Percentiles rank a stretch among this genome's conserved stretches.
These are phyloP conservation scores for Nannochloropsis salina DNA, from an alignment of 108 stramenopile species.

Conservation along the genomic window DNA sequence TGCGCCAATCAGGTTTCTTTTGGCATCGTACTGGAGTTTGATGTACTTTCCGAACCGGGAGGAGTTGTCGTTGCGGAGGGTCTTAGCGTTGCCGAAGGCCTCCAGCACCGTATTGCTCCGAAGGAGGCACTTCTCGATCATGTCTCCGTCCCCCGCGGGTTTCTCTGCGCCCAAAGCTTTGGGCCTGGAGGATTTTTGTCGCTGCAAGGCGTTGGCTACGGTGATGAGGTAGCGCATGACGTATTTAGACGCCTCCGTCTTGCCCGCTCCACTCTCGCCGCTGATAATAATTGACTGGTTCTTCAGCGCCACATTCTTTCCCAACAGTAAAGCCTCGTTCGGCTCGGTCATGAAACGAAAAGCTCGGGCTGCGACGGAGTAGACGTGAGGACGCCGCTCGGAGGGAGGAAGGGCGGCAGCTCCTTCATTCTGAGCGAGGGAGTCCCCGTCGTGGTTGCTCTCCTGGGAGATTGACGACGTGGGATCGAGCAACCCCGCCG, in stretches of 20 bases:
- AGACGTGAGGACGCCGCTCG: slow-evolving; percentile 66
- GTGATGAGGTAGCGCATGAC: slow-evolving; percentile 55
- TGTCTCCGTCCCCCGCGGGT: slow-evolving; percentile 18
- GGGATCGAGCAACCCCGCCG: slow-evolving; percentile 6
- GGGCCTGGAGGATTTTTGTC: background rate
- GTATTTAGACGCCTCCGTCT: slow-evolving; percentile 59
- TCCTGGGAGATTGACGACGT: background rate
- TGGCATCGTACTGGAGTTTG: slow-evolving; percentile 45
- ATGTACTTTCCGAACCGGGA: slow-evolving; percentile 67
- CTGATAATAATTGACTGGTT: slow-evolving; percentile 62
- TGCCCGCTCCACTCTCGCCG: slow-evolving; percentile 66
- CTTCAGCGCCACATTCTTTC: background rate
- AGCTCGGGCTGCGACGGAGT: slow-evolving; percentile 66
- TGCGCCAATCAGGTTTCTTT: slow-evolving; percentile 51
- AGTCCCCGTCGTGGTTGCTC: slow-evolving; percentile 8
- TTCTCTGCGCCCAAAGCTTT: background rate
- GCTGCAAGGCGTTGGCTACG: slow-evolving; percentile 29
- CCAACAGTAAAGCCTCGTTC: slow-evolving; percentile 22
- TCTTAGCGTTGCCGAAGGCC: slow-evolving; percentile 64
- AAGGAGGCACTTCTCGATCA: slow-evolving; percentile 49
- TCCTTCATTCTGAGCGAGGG: background rate
- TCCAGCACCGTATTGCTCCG: slow-evolving; percentile 59
- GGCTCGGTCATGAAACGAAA: slow-evolving; percentile 65
- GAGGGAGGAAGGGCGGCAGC: background rate
- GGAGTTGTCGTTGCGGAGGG: slow-evolving; percentile 62